A percentile compares a stretch with the other conserved stretches of the same genome.
These are phyloP conservation scores for Paracorniculantispora psalliotae DNA, from an alignment of 2,329 filamentous ascomycete species.

Conservation along the genomic window DNA sequence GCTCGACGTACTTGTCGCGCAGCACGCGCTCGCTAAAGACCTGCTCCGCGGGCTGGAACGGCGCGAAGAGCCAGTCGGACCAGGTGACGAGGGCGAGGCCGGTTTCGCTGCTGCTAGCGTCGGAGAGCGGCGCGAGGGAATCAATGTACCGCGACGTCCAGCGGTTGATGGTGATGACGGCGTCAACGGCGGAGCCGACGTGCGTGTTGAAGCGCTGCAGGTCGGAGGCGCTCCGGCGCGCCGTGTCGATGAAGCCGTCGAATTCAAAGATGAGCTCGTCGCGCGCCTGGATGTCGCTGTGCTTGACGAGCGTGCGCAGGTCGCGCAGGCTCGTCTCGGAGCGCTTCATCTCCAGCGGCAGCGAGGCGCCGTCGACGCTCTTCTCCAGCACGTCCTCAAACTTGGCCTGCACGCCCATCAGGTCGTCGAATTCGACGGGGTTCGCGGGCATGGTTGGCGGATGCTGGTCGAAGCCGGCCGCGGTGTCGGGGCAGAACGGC, in stretches of 20 bases:
- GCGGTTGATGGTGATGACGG: constrained; percentile 67
- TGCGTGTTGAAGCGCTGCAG: constrained; percentile 72
- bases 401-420: constrained; percentile 68
- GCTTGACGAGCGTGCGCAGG: constrained; percentile 64
- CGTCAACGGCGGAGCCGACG: constrained; percentile 68
- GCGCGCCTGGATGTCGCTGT: constrained; percentile 61
- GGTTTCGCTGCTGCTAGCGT: constrained; percentile 21
- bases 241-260: constrained; percentile 67
- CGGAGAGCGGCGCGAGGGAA: constrained; percentile 42
- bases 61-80: constrained; percentile 46
- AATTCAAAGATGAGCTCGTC: constrained; percentile 73
- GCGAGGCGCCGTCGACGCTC: constrained; percentile 57
- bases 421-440: constrained; percentile 63
- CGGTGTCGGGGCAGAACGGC: constrained; percentile 53
- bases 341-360: constrained; percentile 75
- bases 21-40: constrained; percentile 51
- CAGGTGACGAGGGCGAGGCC: constrained; percentile 33
- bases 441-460: constrained; percentile 22
- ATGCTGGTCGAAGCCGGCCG: neutral
- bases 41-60: constrained; percentile 56
- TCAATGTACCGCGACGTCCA: constrained; percentile 69
- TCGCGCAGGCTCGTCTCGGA: constrained; percentile 71
- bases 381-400: constrained; percentile 72
- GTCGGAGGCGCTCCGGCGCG: constrained; percentile 58
- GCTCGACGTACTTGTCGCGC: constrained; percentile 69